These are phyloP conservation scores for Xylaria acuta DNA, from an alignment of 495 filamentous ascomycete species.

Conservation along the genomic window DNA sequence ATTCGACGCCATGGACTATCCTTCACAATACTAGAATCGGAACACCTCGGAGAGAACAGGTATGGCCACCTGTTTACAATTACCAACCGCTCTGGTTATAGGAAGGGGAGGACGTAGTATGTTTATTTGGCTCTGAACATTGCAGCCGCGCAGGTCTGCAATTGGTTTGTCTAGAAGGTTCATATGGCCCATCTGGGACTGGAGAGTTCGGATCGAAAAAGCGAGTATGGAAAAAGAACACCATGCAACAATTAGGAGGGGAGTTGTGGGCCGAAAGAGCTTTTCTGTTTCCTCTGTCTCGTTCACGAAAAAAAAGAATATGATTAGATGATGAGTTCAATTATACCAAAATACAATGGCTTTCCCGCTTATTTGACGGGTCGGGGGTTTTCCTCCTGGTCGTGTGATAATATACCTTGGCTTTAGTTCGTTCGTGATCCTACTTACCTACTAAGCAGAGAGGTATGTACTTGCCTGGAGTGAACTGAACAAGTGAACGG, in stretches of 20 bases:
- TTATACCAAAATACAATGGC: constrained; percentile 2
- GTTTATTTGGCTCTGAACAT: not conserved
- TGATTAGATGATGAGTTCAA: constrained; percentile 9
- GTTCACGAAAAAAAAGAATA: constrained; percentile 2
- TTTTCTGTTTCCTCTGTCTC: not conserved
- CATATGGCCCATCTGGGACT: not conserved
- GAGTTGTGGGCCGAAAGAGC: not conserved
- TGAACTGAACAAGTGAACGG: not conserved
- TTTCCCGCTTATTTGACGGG: not conserved
- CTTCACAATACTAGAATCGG: not conserved
- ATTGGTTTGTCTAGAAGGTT: constrained; percentile 8
- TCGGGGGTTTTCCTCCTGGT: not conserved
- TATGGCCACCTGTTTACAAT: not conserved
- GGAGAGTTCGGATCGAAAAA: not conserved
- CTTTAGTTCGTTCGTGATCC: not conserved
- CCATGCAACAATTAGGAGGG: not conserved
- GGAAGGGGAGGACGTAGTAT: not conserved
- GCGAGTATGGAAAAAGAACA: not conserved
- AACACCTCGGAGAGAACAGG: not conserved
- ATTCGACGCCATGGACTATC: not conserved
- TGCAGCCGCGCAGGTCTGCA: not conserved
- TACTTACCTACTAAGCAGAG: not conserved
- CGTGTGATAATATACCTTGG: not conserved
- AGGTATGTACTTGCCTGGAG: not conserved
- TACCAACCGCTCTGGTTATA: not conserved